phyloP scores from a whole-genome alignment of 441 rosid species.

The Erodium texanum region DNA sequence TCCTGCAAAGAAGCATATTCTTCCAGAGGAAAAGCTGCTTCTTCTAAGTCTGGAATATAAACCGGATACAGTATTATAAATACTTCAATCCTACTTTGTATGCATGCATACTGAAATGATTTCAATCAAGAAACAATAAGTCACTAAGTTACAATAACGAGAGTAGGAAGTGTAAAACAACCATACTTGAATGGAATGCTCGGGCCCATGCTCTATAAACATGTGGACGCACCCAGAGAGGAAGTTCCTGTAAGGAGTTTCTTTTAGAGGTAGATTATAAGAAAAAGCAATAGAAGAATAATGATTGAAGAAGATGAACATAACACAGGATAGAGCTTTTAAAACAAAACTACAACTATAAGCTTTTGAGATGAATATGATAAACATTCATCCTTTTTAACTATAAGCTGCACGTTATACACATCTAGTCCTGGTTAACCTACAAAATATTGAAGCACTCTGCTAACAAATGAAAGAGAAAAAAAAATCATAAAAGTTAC shows the following conservation, averaged over 20 bases:
- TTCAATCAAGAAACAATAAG: slow-evolving; percentile 9
- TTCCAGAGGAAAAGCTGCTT: slow-evolving; percentile 74
- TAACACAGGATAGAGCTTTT: background rate
- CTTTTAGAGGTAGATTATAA: slow-evolving; percentile 19
- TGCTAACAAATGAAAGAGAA: background rate
- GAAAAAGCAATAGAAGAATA: background rate
- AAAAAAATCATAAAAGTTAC: background rate
- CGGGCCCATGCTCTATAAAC: slow-evolving; percentile 87
- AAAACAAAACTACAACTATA: background rate
- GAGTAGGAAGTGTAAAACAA: slow-evolving; percentile 7
- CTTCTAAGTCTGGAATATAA: slow-evolving; percentile 66
- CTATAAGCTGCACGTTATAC: background rate
- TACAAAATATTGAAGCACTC: background rate
- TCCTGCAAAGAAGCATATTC: slow-evolving; percentile 66
- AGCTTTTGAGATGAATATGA: background rate
- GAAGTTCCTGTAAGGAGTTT: slow-evolving; percentile 56
- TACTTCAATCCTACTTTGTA: slow-evolving; percentile 9
- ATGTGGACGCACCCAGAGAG: slow-evolving; percentile 71
- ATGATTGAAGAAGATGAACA: background rate
- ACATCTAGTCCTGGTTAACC: background rate
- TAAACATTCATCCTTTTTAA: background rate
- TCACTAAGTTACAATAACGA: slow-evolving; percentile 2
- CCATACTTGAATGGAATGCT: slow-evolving; percentile 85
- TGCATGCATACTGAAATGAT: slow-evolving; percentile 1
- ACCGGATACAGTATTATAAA: slow-evolving; percentile 11